These are phyloP conservation scores for Hyaloscypha variabilis DNA, from an alignment of 495 filamentous ascomycete genomes.

Conservation along the genomic window DNA sequence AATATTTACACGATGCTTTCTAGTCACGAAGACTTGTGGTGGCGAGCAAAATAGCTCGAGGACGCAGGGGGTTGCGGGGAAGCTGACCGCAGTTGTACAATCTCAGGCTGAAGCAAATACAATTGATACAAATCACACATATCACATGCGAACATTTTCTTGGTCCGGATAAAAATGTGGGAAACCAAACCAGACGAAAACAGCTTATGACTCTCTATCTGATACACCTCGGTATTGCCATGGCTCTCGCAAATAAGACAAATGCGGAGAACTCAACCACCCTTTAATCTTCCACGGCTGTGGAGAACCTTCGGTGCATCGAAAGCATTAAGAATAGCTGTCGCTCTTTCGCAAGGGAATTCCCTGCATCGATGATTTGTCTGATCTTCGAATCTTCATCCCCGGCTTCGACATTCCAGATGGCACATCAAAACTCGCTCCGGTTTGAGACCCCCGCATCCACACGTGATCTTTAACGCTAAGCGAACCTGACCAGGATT, in stretches of 20 bases:
- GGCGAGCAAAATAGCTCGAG: background rate
- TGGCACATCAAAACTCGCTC: constrained; percentile 1
- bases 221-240: background rate
- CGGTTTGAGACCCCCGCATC: background rate
- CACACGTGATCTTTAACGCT: background rate
- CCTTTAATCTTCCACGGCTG: background rate
- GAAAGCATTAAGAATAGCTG: background rate
- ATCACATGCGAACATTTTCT: background rate
- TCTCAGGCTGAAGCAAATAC: constrained; percentile 10
- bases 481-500: background rate
- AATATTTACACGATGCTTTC: background rate
- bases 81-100: background rate
- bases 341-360: background rate
- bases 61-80: background rate
- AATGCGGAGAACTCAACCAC: background rate
- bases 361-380: background rate
- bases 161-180: background rate
- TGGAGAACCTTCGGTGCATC: constrained; percentile 2
- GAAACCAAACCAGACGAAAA: background rate
- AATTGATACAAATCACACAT: constrained; percentile 5
- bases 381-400: constrained; percentile 10
- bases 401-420: background rate
- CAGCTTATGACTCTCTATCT: background rate
- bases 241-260: background rate
- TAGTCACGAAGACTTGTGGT: background rate